Percentiles rank a stretch among this genome's conserved stretches.
Conservation (phyloP, 2,329 filamentous ascomycete genomes). For the Aspergillus fumigatiaffinis region DNA sequence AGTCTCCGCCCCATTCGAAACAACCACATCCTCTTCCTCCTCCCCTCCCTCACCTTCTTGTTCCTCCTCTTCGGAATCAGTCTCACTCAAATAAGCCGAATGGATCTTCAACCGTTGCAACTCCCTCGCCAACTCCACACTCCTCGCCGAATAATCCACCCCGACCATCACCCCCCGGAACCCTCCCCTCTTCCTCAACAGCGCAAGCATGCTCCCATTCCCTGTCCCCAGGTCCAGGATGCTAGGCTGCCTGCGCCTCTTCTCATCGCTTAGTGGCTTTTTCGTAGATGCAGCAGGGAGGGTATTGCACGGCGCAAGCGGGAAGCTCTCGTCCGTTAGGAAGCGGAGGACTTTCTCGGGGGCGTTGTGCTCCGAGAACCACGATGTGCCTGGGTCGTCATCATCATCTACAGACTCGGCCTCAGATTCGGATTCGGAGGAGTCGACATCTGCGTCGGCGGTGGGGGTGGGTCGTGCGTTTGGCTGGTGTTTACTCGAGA, state of each 20-base stretch:
- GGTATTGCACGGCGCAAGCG: conserved; percentile 41
- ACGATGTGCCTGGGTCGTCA: conserved; percentile 79
- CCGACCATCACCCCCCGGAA: conserved; percentile 73
- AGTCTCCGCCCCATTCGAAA: conserved; percentile 5
- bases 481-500: conserved; percentile 26
- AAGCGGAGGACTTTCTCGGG: conserved; percentile 74
- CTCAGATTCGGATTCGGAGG: conserved; percentile 61
- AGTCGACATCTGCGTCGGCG: conserved; percentile 55
- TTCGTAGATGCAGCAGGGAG: not conserved
- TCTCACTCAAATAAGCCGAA: conserved; percentile 31
- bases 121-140: conserved; percentile 67
- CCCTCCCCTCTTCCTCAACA: conserved; percentile 61
- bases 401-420: conserved; percentile 53
- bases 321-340: conserved; percentile 50
- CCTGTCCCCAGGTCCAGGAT: conserved; percentile 90
- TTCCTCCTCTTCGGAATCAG: conserved; percentile 44
- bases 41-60: conserved; percentile 51
- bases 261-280: not conserved
- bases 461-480: conserved; percentile 14
- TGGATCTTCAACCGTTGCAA: conserved; percentile 48
- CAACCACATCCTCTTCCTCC: conserved; percentile 25
- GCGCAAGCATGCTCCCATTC: conserved; percentile 86
- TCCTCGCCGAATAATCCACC: conserved; percentile 78
- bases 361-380: conserved; percentile 93
- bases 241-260: conserved; percentile 19